Base-by-base conservation (phyloP, 768 basidiomycete genomes). In the Coprinopsis marcescibilis region DNA sequence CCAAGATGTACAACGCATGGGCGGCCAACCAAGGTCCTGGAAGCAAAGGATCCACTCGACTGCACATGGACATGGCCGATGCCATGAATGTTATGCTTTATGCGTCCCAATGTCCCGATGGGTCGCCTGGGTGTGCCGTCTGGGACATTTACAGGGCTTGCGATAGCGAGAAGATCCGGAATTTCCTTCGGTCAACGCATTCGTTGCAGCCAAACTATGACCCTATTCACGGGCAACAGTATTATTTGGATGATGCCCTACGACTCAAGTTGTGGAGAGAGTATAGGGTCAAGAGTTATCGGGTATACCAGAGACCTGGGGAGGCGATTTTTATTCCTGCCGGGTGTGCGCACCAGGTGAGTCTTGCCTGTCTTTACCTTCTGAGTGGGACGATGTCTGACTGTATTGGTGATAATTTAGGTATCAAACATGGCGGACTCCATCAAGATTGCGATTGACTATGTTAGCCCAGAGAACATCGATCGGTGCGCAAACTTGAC, bases 311-410 rank as follows among this genome's bases (percentile, higher is more conserved):
- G 65, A 76, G 78, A 54, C 89, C 89, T 2, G 92, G 92, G 15
- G 88, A 98, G 59, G 94, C 91, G 0, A 83, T 98, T 11, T 93
- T 96, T 63, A 91, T 98, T 51, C 94, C 94, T 12, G 94, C 94
- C 3, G 94, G 91, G 19, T 92, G 87, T 62, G 87, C 88, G 1
- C 89, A 92, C 63, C 89, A 92, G 80, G 89, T 87, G 44, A 44
- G 76, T 50, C 20, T 13, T 30, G 43, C 41, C 24, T 35, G 20
- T 33, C 26, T 20, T 43, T 24, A 26, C 36, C 25, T n/a, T 38
- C 29, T n/a, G n/a, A n/a, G n/a, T n/a, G n/a, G n/a, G n/a, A 41
- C 12, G 21, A 37, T 40, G 24, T 2, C 14, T 32, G 23, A 13
- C 33, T 19, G 32, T 32, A 35, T 15, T 25, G n/a, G 23, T 38